These are phyloP conservation scores for Fusarium acutatum DNA, from an alignment of 2,329 filamentous ascomycete species.

Conservation along the genomic window DNA sequence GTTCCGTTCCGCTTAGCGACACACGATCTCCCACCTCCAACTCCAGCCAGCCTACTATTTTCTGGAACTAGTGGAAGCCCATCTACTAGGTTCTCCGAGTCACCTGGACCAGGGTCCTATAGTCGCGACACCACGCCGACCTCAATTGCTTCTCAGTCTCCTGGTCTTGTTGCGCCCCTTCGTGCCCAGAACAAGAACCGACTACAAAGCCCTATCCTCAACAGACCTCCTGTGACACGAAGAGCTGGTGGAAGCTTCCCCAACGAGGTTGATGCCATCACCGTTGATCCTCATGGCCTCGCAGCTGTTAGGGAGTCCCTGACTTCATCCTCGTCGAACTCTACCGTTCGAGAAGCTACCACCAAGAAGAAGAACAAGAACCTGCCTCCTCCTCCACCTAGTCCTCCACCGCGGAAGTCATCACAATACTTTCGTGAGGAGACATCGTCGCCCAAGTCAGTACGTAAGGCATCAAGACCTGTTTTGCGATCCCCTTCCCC, in stretches of 20 bases:
- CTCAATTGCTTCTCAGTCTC: constrained; percentile 79
- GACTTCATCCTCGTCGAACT: constrained; percentile 77
- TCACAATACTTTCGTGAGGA: constrained; percentile 62
- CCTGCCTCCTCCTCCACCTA: constrained; percentile 62
- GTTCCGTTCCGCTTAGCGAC: constrained; percentile 67
- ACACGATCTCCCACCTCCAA: constrained; percentile 72
- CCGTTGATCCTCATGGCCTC: constrained; percentile 64
- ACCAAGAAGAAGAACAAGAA: constrained; percentile 53
- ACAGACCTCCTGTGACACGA: constrained; percentile 68
- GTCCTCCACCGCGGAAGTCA: constrained; percentile 69
- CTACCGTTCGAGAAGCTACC: constrained; percentile 67
- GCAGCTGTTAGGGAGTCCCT: constrained; percentile 74
- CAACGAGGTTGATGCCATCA: constrained; percentile 57
- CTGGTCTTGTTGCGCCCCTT: constrained; percentile 63
- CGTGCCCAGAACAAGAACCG: constrained; percentile 57
- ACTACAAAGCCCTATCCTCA: constrained; percentile 64
- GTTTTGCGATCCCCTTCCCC: constrained; percentile 46
- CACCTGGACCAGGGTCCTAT: constrained; percentile 73
- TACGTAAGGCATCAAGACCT: constrained; percentile 44
- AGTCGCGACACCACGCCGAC: constrained; percentile 82
- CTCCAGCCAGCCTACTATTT: constrained; percentile 63
- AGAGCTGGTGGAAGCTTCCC: constrained; percentile 64
- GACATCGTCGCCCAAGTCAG: constrained; percentile 51
- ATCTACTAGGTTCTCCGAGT: constrained; percentile 79
- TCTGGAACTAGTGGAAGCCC: constrained; percentile 74